These are phyloP conservation scores for Aristolochia contorta DNA, from an alignment of 164 flowering plant species.

Conservation along the genomic window DNA sequence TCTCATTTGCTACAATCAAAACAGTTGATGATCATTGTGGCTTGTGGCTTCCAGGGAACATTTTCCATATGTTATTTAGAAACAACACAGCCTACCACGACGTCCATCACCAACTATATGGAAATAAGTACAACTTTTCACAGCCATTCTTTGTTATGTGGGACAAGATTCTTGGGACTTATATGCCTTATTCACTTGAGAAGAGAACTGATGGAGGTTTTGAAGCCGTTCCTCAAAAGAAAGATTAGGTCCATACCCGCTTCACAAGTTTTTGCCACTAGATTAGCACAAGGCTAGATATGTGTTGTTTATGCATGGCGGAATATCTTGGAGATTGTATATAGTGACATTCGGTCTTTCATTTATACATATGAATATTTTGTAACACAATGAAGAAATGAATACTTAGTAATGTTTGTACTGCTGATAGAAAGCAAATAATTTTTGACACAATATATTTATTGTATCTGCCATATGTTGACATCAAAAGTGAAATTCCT, in stretches of 20 bases:
- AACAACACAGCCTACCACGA: constrained; percentile 97
- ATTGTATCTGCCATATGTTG: too few relatives aligned
- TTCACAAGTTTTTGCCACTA: background rate
- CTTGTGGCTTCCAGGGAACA: constrained; percentile 87
- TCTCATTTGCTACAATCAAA: constrained; percentile 89
- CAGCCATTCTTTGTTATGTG: constrained; percentile 90
- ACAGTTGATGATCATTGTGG: constrained; percentile 98
- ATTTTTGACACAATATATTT: too few relatives aligned
- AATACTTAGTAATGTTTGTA: too few relatives aligned
- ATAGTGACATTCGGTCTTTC: background rate
- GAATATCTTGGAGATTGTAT: background rate
- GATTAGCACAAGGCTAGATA: background rate
- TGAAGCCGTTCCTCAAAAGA: constrained; percentile 55
- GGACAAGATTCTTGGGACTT: constrained; percentile 88
- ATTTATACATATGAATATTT: background rate
- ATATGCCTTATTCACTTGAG: constrained; percentile 88
- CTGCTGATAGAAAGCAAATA: too few relatives aligned
- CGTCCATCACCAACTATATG: constrained; percentile 90
- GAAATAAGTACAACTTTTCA: constrained; percentile 86
- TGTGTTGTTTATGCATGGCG: background rate
- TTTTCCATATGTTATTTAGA: constrained; percentile 63
- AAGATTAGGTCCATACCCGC: constrained; percentile 26
- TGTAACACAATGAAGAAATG: background rate
- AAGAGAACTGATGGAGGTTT: constrained; percentile 72
- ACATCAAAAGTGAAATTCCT: too few relatives aligned